Conservation (phyloP, 352 stramenopile species). For the Phytopythium aichiense region DNA sequence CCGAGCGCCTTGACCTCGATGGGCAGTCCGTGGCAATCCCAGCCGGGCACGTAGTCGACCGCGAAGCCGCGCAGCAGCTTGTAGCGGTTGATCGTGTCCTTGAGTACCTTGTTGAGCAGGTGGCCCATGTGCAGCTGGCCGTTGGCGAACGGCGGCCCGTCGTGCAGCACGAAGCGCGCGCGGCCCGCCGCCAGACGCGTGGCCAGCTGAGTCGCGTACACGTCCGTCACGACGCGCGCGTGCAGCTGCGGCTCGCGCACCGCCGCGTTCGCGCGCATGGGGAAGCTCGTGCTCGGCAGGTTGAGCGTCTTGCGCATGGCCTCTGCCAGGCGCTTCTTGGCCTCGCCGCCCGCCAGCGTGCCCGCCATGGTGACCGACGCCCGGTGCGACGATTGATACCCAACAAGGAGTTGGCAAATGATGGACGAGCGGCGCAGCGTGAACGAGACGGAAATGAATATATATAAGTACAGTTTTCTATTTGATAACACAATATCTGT, state of each 20-base stretch:
- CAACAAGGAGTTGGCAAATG: background rate
- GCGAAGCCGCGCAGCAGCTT: constrained; percentile 93
- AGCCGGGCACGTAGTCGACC: constrained; percentile 96
- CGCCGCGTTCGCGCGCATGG: constrained; percentile 95
- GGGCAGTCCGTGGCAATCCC: constrained; percentile 98
- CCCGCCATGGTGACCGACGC: constrained; percentile 6
- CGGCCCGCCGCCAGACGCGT: constrained; percentile 6
- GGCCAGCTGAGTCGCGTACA: constrained; percentile 45
- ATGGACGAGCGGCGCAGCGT: background rate
- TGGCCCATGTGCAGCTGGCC: constrained; percentile 98
- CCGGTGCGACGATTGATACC: background rate
- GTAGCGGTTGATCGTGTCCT: constrained; percentile 98
- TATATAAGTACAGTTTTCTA: no score
- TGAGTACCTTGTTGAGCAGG: constrained; percentile 91
- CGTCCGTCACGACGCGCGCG: constrained; percentile 52
- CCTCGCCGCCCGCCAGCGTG: constrained; percentile 7
- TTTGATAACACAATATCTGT: no score
- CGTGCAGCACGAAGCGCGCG: constrained; percentile 92
- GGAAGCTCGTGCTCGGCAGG: constrained; percentile 94
- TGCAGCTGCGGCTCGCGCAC: constrained; percentile 70
- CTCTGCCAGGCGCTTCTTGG: constrained; percentile 62
- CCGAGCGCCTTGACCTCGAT: constrained; percentile 99
- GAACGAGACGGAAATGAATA: no score
- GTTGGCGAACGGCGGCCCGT: constrained; percentile 99
- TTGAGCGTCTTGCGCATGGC: constrained; percentile 92